Evolutionary conservation across 805 yeast species (phyloP).

Genomic region (Candida sakaeoensis): DNA sequence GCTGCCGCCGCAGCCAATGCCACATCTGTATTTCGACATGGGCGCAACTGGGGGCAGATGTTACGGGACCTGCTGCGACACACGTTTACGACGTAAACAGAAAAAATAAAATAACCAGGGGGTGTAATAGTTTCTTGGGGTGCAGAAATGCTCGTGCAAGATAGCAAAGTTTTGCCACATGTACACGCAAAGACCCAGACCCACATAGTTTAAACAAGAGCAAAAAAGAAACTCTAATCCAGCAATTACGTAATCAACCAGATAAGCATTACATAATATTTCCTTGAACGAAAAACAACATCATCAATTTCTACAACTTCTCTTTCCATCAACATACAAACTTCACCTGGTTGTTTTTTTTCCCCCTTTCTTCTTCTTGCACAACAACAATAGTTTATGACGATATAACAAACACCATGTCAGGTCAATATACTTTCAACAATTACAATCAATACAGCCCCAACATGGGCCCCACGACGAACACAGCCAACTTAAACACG

Average conservation of each 20-base stretch:
- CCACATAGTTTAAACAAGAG: neutral
- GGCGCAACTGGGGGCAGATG: too few relatives aligned
- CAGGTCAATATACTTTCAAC: conserved; percentile 35
- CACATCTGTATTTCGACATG: too few relatives aligned
- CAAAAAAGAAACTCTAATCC: conserved; percentile 2
- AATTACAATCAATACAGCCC: conserved; percentile 30
- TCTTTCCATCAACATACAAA: too few relatives aligned
- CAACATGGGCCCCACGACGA: conserved; percentile 16
- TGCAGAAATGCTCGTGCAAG: neutral
- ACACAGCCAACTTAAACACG: conserved; percentile 9
- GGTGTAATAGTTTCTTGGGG: conserved; percentile 1
- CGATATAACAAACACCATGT: conserved; percentile 16
- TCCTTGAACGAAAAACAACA: neutral
- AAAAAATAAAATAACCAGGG: neutral
- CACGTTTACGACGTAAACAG: too few relatives aligned
- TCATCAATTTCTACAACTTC: neutral
- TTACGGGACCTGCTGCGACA: too few relatives aligned
- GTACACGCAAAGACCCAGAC: neutral
- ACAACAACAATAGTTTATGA: too few relatives aligned
- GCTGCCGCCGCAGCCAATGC: too few relatives aligned
- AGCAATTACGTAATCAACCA: neutral
- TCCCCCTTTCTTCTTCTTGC: too few relatives aligned
- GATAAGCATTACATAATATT: conserved; percentile 1
- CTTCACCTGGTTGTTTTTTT: too few relatives aligned
- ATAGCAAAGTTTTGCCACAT: neutral